A percentile compares a stretch with the other conserved stretches of the same genome.
phyloP scores from a whole-genome alignment of 805 yeast species.

The Candida sanyiensis region DNA sequence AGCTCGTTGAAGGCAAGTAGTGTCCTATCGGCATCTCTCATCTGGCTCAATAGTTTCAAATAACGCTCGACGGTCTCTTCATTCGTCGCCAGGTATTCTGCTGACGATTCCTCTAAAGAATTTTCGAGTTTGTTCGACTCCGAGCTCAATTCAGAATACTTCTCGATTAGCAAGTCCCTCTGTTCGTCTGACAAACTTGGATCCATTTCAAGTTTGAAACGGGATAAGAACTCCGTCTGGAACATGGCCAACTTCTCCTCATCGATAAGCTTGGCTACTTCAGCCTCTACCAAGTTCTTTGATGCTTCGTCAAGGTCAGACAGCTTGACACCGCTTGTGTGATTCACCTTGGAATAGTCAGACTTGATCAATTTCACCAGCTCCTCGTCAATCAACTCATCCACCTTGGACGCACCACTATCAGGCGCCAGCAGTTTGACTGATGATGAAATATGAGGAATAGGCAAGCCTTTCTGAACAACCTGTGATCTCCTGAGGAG shows the following conservation, averaged over 20 bases:
- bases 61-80: constrained; percentile 15
- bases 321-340: constrained; percentile 15
- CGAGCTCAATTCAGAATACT: constrained; percentile 2
- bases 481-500: constrained; percentile 40
- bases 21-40: constrained; percentile 22
- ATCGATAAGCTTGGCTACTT: constrained; percentile 12
- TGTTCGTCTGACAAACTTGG: background rate
- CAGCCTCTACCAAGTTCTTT: constrained; percentile 4
- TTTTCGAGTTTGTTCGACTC: constrained; percentile 17
- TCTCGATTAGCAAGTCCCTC: constrained; percentile 1
- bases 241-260: constrained; percentile 7
- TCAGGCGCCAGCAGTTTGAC: background rate
- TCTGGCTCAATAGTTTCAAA: constrained; percentile 8
- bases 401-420: background rate
- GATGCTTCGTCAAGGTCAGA: constrained; percentile 20
- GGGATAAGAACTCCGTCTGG: constrained; percentile 9
- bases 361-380: constrained; percentile 34
- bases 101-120: constrained; percentile 8
- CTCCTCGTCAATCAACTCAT: constrained; percentile 28
- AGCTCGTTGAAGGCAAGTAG: constrained; percentile 20
- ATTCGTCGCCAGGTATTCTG: constrained; percentile 11
- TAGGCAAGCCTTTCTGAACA: constrained; percentile 38
- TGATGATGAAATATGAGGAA: constrained; percentile 29
- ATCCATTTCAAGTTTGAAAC: constrained; percentile 1
- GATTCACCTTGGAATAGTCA: constrained; percentile 33